Evolutionary conservation across 2,329 filamentous ascomycete species (phyloP).

Genomic region (Diaporthe amygdali): DNA sequence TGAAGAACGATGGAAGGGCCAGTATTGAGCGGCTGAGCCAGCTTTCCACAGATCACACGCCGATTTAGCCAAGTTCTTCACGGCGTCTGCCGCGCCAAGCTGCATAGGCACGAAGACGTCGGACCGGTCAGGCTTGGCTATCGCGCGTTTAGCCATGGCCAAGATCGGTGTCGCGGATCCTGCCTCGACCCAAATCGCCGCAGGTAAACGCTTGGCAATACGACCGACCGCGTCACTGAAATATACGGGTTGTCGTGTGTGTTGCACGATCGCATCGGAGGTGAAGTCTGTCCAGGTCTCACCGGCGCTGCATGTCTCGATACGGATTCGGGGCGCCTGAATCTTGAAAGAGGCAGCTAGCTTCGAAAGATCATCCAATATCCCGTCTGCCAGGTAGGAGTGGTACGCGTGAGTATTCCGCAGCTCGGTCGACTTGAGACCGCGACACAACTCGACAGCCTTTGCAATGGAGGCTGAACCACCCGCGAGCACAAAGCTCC

Average conservation of each 20-base stretch:
- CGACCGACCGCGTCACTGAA: slow-evolving; percentile 37
- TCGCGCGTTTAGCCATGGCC: slow-evolving; percentile 36
- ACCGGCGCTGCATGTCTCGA: slow-evolving; percentile 30
- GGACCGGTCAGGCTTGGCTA: slow-evolving; percentile 17
- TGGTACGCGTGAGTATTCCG: slow-evolving; percentile 36
- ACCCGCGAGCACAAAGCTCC: slow-evolving; percentile 38
- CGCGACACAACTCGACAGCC: slow-evolving; percentile 21
- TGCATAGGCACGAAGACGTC: slow-evolving; percentile 22
- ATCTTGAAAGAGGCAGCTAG: slow-evolving; percentile 26
- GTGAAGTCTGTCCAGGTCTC: slow-evolving; percentile 12
- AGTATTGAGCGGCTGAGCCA: slow-evolving; percentile 28
- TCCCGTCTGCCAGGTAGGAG: slow-evolving; percentile 33
- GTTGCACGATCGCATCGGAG: slow-evolving; percentile 30
- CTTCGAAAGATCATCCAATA: slow-evolving; percentile 27
- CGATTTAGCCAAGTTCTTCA: neutral
- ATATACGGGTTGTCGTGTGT: slow-evolving; percentile 39
- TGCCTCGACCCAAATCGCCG: slow-evolving; percentile 38
- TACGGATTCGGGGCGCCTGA: slow-evolving; percentile 28
- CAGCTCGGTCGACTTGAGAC: slow-evolving; percentile 28
- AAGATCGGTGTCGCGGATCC: slow-evolving; percentile 40
- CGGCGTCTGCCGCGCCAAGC: neutral
- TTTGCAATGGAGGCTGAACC: slow-evolving; percentile 29
- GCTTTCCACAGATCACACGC: slow-evolving; percentile 28
- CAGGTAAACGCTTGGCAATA: slow-evolving; percentile 29
- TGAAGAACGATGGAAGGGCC: slow-evolving; percentile 30